Conservation (phyloP, 176 grass and related monocot species). For the Pontederia crassipes region DNA sequence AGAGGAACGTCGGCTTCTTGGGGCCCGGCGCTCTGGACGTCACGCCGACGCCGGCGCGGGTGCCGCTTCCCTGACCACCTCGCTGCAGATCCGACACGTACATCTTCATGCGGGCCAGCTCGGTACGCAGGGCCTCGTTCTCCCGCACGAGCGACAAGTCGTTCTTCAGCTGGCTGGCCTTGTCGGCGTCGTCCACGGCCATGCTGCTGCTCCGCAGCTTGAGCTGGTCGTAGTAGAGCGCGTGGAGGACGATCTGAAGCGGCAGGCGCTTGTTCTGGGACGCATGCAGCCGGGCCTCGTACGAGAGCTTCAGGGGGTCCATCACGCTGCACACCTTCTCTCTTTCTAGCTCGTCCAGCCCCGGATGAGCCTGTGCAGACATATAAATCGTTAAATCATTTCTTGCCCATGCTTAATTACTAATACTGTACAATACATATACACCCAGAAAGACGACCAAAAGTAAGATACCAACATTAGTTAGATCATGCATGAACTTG, state of each 20-base stretch:
- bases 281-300: slow-evolving; percentile 64
- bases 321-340: slow-evolving; percentile 91
- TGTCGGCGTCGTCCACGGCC: too few species aligned
- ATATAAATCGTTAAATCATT: too few species aligned
- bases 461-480: too few species aligned
- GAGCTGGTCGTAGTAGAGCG: slow-evolving; percentile 82
- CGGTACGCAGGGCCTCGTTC: slow-evolving; percentile 56
- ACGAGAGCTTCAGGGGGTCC: slow-evolving; percentile 59
- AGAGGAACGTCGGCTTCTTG: slow-evolving; percentile 49
- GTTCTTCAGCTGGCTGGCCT: slow-evolving; percentile 10
- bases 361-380: slow-evolving; percentile 33
- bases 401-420: too few species aligned
- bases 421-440: too few species aligned
- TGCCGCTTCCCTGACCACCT: slow-evolving; percentile 15
- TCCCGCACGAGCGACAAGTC: slow-evolving; percentile 54
- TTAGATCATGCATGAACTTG: too few species aligned
- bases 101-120: slow-evolving; percentile 47
- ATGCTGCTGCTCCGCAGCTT: slow-evolving; percentile 35
- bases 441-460: too few species aligned
- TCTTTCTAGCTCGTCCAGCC: slow-evolving; percentile 63
- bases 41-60: neutral
- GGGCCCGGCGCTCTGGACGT: neutral
- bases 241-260: slow-evolving; percentile 52
- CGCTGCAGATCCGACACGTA: slow-evolving; percentile 35
- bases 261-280: slow-evolving; percentile 76